Base-by-base conservation (phyloP, 371 early-diverging fungal genomes). In the Amoeboaphelidium protococcarum region DNA sequence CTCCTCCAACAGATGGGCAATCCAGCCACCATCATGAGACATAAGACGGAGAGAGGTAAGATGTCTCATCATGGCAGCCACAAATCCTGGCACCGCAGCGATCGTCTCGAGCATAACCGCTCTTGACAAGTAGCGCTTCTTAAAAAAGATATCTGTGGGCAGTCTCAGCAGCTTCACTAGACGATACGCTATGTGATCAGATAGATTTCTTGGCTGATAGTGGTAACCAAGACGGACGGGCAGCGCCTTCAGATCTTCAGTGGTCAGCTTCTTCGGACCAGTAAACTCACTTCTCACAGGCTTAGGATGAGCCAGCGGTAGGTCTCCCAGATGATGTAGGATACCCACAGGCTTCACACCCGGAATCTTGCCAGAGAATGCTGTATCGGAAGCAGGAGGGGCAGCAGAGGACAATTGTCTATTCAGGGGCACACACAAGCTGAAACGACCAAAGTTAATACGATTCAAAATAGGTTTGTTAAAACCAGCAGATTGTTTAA, bases 71-170 rank as follows among this genome's bases (percentile, higher is more conserved):
- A 83, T 68, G 3, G 74, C 89, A 25, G 79, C 90, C 0, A 87
- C 86, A 80, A 88, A 81, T 16, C 87, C 85, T 12, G 92, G 91
- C 16, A 87, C 82, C 3, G 78, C 78, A 13, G 81, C 81, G n/a
- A 84, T 69, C 0, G 80, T 82, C 53, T 81, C 82, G 1, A 84
- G 67, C 65, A 82, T 77, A 3, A 84, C 82, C 2, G 76, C 80
- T 46, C 85, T 69, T 60, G 80, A 79, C 40, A 80, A 64, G 53
- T 85, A 80, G 52, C 78, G 66, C 50, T 67, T 69, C 41, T 76
- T 65, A 59, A 86, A 86, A 51, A 80, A 80, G 13, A 68, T 54
- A 54, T 83, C 85, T 0, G 80, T 74, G 3, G 79, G 70, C 3
- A 68, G 53, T 41, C 85, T 66, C 37, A 83, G 57, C 6, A 62